phyloP scores from a whole-genome alignment of 2,329 filamentous ascomycete genomes.

The Dendryphion nanum region DNA sequence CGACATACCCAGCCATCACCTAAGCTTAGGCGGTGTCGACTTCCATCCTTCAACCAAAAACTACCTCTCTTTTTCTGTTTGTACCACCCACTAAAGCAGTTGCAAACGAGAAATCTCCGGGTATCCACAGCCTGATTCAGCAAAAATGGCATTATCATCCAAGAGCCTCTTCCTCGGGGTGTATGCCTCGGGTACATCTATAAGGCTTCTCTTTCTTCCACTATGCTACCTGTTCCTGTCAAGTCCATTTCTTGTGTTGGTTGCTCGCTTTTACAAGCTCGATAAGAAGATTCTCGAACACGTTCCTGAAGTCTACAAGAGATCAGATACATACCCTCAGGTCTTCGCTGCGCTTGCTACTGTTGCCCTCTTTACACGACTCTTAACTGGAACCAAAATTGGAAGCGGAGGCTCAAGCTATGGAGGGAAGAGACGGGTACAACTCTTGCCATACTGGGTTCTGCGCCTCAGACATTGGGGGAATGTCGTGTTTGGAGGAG shows the following conservation, averaged over 20 bases:
- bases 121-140: background rate
- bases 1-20: too few relatives aligned
- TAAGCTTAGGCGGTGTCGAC: too few relatives aligned
- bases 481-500: slow-evolving; percentile 48
- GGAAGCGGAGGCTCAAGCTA: slow-evolving; percentile 14
- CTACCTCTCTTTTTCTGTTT: too few relatives aligned
- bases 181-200: slow-evolving; percentile 30
- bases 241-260: slow-evolving; percentile 28
- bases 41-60: too few relatives aligned
- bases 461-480: slow-evolving; percentile 57
- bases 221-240: slow-evolving; percentile 28
- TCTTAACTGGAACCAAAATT: slow-evolving; percentile 22
- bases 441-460: slow-evolving; percentile 59
- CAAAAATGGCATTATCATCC: slow-evolving; percentile 26
- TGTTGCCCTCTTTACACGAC: slow-evolving; percentile 27
- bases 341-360: slow-evolving; percentile 26
- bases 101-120: slow-evolving; percentile 11
- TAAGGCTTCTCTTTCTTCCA: slow-evolving; percentile 36
- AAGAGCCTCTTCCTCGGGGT: slow-evolving; percentile 33
- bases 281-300: slow-evolving; percentile 15
- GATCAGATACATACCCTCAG: slow-evolving; percentile 29
- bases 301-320: slow-evolving; percentile 22
- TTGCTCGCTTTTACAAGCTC: slow-evolving; percentile 23
- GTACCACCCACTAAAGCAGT: too few relatives aligned
- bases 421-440: slow-evolving; percentile 41